Percentiles rank a stretch among this genome's conserved stretches.
Conservation (phyloP, 1,284 basidiomycete genomes). For the Puccinia coronata region DNA sequence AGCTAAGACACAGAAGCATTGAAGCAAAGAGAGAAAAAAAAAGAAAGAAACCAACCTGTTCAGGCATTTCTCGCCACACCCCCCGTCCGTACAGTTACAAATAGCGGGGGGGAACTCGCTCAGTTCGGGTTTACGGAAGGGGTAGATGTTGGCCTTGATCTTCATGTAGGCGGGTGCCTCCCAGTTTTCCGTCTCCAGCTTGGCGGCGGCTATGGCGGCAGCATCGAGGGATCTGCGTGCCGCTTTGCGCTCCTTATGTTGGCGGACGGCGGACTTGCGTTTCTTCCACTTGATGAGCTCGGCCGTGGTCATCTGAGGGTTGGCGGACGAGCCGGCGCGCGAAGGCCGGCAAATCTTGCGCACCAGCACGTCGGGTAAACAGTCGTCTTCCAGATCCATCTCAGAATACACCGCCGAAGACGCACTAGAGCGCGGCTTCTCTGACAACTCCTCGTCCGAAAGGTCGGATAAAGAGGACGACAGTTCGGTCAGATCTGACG, state of each 20-base stretch:
- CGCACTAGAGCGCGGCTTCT: neutral
- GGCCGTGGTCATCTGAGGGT: conserved; percentile 6
- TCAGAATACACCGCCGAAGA: conserved; percentile 35
- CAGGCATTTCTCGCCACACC: conserved; percentile 44
- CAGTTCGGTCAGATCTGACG: conserved; percentile 44
- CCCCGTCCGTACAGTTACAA: conserved; percentile 41
- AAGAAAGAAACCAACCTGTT: conserved; percentile 32
- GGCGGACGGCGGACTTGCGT: neutral
- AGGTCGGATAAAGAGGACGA: conserved; percentile 34
- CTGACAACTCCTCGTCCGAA: conserved; percentile 12
- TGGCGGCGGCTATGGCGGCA: neutral
- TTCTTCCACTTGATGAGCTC: conserved; percentile 28
- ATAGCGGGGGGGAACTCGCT: conserved; percentile 42
- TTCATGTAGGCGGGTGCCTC: conserved; percentile 39
- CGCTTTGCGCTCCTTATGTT: neutral
- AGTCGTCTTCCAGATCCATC: conserved; percentile 41
- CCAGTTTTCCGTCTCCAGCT: conserved; percentile 13
- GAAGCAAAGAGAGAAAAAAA: neutral
- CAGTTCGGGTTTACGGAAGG: conserved; percentile 30
- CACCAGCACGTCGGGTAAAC: conserved; percentile 39
- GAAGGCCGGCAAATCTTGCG: conserved; percentile 25
- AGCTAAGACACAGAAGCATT: neutral
- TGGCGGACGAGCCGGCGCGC: neutral
- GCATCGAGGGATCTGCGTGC: neutral
- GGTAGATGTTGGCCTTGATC: conserved; percentile 47